phyloP scores from a whole-genome alignment of 805 yeast genomes.

The Starmerella cellae region DNA sequence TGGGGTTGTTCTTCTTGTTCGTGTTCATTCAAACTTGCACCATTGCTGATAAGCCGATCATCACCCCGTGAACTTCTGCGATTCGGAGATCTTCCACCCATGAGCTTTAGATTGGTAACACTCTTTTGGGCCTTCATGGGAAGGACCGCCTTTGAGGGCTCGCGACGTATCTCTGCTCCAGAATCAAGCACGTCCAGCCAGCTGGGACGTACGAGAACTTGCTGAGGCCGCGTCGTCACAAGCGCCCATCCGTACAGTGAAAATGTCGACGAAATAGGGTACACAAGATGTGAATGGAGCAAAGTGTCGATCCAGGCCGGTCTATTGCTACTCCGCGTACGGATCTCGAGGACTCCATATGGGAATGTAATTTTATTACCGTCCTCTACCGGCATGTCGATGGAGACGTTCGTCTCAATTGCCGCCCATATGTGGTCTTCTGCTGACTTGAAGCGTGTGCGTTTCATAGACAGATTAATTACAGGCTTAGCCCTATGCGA shows the following conservation, averaged over 20 bases:
- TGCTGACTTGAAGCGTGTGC: conserved; percentile 21
- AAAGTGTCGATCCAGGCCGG: conserved; percentile 31
- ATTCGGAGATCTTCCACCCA: neutral
- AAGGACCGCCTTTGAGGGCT: neutral
- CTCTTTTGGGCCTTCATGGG: neutral
- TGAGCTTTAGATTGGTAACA: neutral
- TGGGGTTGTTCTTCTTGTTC: neutral
- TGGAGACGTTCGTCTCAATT: conserved; percentile 24
- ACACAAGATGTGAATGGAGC: conserved; percentile 37
- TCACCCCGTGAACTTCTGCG: neutral
- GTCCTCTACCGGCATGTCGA: conserved; percentile 2
- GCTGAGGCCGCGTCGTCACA: conserved; percentile 24
- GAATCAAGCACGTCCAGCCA: conserved; percentile 31
- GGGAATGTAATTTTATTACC: conserved; percentile 29
- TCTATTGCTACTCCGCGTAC: conserved; percentile 32
- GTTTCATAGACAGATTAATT: conserved; percentile 6
- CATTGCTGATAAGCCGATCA: neutral
- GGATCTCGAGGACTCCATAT: conserved; percentile 37
- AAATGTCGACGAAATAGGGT: conserved; percentile 32
- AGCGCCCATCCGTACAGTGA: conserved; percentile 30
- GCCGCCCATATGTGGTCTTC: conserved; percentile 27
- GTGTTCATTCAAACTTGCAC: neutral
- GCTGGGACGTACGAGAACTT: conserved; percentile 27
- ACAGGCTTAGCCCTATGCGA: conserved; percentile 7
- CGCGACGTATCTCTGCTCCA: conserved; percentile 34